Evolutionary conservation across 768 basidiomycete species (phyloP).

Genomic region (Agaricus sinodeliciosus): DNA sequence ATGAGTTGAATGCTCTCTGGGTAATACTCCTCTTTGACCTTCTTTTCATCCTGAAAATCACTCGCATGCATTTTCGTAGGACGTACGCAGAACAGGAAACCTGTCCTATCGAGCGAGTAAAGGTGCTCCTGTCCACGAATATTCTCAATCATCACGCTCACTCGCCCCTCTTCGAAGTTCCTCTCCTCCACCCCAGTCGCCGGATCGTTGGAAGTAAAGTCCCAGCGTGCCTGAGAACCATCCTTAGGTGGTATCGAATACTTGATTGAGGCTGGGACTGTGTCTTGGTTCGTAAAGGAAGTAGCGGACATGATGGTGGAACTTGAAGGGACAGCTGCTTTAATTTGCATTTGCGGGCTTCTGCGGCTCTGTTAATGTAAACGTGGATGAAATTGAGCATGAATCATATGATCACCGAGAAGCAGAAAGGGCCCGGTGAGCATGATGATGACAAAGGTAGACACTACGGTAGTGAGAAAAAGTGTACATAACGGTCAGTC

Average conservation of each 20-base stretch:
- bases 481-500: no score
- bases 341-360: no score
- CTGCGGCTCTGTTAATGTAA: no score
- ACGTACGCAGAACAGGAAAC: slow-evolving; percentile 39
- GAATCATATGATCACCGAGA: no score
- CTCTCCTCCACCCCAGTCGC: slow-evolving; percentile 25
- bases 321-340: neutral
- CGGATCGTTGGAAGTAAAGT: slow-evolving; percentile 25
- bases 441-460: no score
- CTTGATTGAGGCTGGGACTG: slow-evolving; percentile 22
- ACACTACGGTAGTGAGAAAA: no score
- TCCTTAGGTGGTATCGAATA: slow-evolving; percentile 33
- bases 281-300: neutral
- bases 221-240: slow-evolving; percentile 33
- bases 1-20: slow-evolving; percentile 52
- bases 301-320: neutral
- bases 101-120: slow-evolving; percentile 39
- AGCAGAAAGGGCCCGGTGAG: no score
- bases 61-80: slow-evolving; percentile 29
- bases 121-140: slow-evolving; percentile 42
- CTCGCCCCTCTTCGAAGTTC: slow-evolving; percentile 27
- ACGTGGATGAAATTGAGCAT: no score
- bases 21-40: slow-evolving; percentile 52
- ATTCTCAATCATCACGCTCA: slow-evolving; percentile 39
- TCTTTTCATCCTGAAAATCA: slow-evolving; percentile 41